These are phyloP conservation scores for Chernovozyma aurita DNA, from an alignment of 1,139 yeast genomes.

Conservation along the genomic window DNA sequence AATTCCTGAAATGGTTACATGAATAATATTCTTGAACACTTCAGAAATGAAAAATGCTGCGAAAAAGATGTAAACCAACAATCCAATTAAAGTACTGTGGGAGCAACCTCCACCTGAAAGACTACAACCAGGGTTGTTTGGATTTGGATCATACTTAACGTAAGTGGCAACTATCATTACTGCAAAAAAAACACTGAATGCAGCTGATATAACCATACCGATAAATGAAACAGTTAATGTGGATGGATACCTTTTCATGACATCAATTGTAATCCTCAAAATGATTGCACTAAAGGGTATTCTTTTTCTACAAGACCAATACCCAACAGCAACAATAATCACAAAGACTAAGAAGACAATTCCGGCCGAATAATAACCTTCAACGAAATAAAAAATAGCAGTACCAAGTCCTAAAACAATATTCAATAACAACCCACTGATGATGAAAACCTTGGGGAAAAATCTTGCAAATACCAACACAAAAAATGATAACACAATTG, in stretches of 20 bases:
- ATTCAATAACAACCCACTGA: slow-evolving; percentile 64
- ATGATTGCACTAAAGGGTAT: slow-evolving; percentile 74
- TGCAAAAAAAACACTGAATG: slow-evolving; percentile 62
- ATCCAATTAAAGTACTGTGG: slow-evolving; percentile 61
- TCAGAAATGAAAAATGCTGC: slow-evolving; percentile 86
- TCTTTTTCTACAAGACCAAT: slow-evolving; percentile 68
- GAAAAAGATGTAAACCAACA: slow-evolving; percentile 66
- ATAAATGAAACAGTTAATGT: slow-evolving; percentile 58
- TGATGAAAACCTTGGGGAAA: slow-evolving; percentile 66
- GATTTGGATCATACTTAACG: slow-evolving; percentile 57
- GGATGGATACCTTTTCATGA: slow-evolving; percentile 67
- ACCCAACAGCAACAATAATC: slow-evolving; percentile 61
- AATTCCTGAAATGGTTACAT: slow-evolving; percentile 79
- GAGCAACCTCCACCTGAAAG: slow-evolving; percentile 66
- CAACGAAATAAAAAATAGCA: slow-evolving; percentile 63
- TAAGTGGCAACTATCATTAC: slow-evolving; percentile 70
- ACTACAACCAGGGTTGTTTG: slow-evolving; percentile 31
- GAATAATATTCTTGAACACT: slow-evolving; percentile 79
- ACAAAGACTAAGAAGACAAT: slow-evolving; percentile 67
- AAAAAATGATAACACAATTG: slow-evolving; percentile 53
- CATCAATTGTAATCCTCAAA: slow-evolving; percentile 68
- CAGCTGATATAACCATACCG: slow-evolving; percentile 63
- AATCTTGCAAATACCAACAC: slow-evolving; percentile 60
- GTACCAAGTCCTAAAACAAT: slow-evolving; percentile 70
- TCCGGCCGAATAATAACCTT: slow-evolving; percentile 72